Conservation (phyloP, 202 grass and related monocot genomes). For the Eragrostis tef region DNA sequence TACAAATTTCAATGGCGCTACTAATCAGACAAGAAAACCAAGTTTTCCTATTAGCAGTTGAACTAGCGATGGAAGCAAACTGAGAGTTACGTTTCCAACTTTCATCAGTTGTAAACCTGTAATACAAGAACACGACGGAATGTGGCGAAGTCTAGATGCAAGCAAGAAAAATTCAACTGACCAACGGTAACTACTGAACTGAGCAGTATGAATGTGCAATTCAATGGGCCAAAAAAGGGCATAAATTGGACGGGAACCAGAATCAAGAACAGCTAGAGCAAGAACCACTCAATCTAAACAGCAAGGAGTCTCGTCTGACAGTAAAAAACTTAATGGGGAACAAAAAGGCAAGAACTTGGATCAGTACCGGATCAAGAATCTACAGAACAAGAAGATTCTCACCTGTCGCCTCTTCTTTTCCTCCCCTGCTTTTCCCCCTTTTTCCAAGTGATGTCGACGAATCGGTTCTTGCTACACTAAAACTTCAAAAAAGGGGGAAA, state of each 20-base stretch:
- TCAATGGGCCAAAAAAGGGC: slow-evolving; percentile 1
- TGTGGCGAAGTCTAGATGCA: neutral
- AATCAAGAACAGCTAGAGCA: slow-evolving; percentile 20
- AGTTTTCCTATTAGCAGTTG: neutral
- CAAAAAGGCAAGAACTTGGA: slow-evolving; percentile 17
- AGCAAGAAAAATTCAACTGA: neutral
- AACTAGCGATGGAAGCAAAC: neutral
- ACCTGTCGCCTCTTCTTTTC: slow-evolving; percentile 40
- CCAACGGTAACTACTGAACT: neutral
- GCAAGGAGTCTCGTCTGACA: slow-evolving; percentile 1
- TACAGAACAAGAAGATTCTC: slow-evolving; percentile 20
- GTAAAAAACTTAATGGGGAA: neutral
- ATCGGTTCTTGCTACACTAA: slow-evolving; percentile 34
- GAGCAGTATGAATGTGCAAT: neutral
- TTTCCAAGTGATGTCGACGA: slow-evolving; percentile 43
- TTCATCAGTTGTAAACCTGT: neutral
- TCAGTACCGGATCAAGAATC: slow-evolving; percentile 40
- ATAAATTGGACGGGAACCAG: neutral
- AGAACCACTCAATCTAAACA: slow-evolving; percentile 21
- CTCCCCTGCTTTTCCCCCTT: slow-evolving; percentile 1
- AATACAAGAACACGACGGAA: neutral
- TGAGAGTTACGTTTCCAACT: neutral
- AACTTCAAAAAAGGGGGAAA: slow-evolving; percentile 2
- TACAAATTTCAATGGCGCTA: neutral
- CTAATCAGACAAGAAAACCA: neutral